Evolutionary conservation across 2,329 filamentous ascomycete genomes (phyloP), one percentile per base, ranked within the genome.

Genomic region (Botrytis pseudocinerea): DNA sequence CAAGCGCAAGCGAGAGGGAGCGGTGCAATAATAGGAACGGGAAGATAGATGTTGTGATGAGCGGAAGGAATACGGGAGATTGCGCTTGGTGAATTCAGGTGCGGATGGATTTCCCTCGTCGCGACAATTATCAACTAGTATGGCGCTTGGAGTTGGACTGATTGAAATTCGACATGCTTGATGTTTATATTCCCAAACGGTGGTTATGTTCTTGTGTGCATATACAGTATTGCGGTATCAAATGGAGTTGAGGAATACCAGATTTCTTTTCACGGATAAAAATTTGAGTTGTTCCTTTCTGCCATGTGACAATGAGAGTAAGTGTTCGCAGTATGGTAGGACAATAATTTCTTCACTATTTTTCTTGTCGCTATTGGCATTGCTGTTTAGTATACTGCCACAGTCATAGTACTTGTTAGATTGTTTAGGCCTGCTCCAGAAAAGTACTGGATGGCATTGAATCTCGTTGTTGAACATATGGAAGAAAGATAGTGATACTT

Each of bases 81-180:
- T 42, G 25, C 65, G n/a, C 38, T 57, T 42, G 6, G 20, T 57
- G 10, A 7, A 32, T 42, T 44, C 44, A 42, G 65, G 54, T n/a
- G 65, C n/a, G 48, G 38, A 57, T 69, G 38, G 35, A 69, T 59
- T 57, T 57, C n/a, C 38, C 54, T 42, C 22, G 14, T 32, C n/a
- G n/a, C 25, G 35, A 51, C 40, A 32, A n/a, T 42, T 4, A 32
- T 57, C 65, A 32, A 48, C 48, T 44, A 38, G 65, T 28, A 57
- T 57, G 65, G 65, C 70, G 70, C 51, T 68, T 38, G 70, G 62
- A 68, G 48, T 68, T 66, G 63, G 40, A 44, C 25, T 32, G 62
- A 32, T 46, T 48, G 38, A 51, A 32, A 35, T 25, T 22, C 63
- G 32, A 48, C 32, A 64, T 64, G 44, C 59, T 51, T 42, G 44